Evolutionary conservation across 2,329 filamentous ascomycete species (phyloP).

Genomic region (Scleromitrula shiraiana): DNA sequence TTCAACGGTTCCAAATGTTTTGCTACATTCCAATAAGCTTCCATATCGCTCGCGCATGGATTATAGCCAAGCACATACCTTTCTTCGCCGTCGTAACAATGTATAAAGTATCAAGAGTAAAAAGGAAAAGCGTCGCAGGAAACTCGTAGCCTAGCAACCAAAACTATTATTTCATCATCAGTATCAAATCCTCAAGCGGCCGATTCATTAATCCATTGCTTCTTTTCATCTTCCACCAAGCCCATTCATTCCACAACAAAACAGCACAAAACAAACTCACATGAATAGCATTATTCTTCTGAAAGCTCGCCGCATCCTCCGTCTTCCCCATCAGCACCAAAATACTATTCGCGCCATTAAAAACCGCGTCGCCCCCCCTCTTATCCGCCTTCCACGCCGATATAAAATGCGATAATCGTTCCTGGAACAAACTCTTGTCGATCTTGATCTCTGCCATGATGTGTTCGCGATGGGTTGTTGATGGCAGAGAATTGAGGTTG

Average conservation of each 20-base stretch:
- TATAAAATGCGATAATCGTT: constrained; percentile 79
- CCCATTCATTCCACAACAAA: background rate
- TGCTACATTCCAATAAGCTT: constrained; percentile 46
- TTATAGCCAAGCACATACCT: constrained; percentile 44
- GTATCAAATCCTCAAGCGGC: too few relatives aligned
- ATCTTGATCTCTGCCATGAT: constrained; percentile 76
- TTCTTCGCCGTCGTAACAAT: constrained; percentile 97
- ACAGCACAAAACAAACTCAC: constrained; percentile 44
- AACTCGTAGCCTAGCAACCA: constrained; percentile 99
- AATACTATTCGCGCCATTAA: constrained; percentile 80
- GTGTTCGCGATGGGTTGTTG: constrained; percentile 11
- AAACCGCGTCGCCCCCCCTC: constrained; percentile 74
- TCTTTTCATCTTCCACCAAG: background rate
- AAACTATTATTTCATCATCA: constrained; percentile 51
- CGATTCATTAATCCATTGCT: too few relatives aligned
- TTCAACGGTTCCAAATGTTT: constrained; percentile 90
- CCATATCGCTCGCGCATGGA: constrained; percentile 8
- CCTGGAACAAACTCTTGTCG: constrained; percentile 88
- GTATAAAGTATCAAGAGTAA: constrained; percentile 81
- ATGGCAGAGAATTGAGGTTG: constrained; percentile 20
- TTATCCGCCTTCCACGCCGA: constrained; percentile 96
- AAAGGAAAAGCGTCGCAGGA: constrained; percentile 86
- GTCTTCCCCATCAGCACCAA: constrained; percentile 92
- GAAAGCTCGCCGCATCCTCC: constrained; percentile 76
- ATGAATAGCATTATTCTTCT: constrained; percentile 96